Percentiles rank a stretch among this genome's conserved stretches.
Conservation (phyloP, 371 early-diverging fungal species). For the Apophysomyces sp. region DNA sequence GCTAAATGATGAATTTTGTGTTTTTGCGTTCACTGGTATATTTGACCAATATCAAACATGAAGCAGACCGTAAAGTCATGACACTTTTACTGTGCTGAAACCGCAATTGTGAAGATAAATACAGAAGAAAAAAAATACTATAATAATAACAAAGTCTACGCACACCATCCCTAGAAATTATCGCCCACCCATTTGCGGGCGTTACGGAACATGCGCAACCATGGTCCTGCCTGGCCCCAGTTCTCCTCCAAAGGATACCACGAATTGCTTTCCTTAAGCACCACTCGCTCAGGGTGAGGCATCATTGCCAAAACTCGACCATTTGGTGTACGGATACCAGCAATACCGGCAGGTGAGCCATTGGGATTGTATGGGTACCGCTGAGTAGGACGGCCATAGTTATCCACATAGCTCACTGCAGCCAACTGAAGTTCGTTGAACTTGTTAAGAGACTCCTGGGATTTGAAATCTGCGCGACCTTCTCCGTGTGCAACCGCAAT, state of each 20-base stretch:
- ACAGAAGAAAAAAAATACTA: slow-evolving; percentile 1
- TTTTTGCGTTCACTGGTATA: too few species aligned
- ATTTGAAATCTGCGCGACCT: slow-evolving; percentile 83
- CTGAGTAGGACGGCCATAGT: slow-evolving; percentile 71
- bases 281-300: slow-evolving; percentile 97
- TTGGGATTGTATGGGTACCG: slow-evolving; percentile 96
- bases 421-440: slow-evolving; percentile 53
- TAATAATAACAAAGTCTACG: slow-evolving; percentile 1
- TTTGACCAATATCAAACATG: too few species aligned
- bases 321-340: slow-evolving; percentile 79
- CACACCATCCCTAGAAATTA: slow-evolving; percentile 19
- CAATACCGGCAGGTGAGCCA: slow-evolving; percentile 84
- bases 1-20: too few species aligned
- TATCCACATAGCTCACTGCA: slow-evolving; percentile 81
- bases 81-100: too few species aligned
- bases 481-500: slow-evolving; percentile 97
- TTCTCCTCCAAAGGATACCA: slow-evolving; percentile 72
- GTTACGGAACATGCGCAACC: slow-evolving; percentile 83
- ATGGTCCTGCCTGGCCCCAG: slow-evolving; percentile 83
- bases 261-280: slow-evolving; percentile 82
- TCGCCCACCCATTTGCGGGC: slow-evolving; percentile 78
- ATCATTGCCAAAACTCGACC: slow-evolving; percentile 93
- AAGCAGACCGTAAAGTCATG: too few species aligned
- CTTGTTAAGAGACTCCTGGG: slow-evolving; percentile 31
- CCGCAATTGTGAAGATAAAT: too few species aligned